These are phyloP conservation scores for Hypsizygus marmoreus DNA, from an alignment of 768 basidiomycete species.

Conservation along the genomic window DNA sequence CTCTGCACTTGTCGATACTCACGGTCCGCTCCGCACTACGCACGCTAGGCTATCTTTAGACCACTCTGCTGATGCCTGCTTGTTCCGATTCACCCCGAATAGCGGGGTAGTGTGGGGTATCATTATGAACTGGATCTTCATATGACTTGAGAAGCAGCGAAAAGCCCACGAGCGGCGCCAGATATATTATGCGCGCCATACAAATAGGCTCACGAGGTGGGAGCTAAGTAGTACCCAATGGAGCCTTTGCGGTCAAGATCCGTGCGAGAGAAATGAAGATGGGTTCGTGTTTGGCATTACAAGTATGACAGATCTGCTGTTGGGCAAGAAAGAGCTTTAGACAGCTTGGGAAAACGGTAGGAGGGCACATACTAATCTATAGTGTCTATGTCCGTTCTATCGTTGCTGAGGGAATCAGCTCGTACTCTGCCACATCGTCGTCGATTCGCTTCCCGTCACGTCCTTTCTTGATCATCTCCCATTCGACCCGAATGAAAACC, in stretches of 20 bases:
- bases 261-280: too few relatives aligned
- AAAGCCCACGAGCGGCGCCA: too few relatives aligned
- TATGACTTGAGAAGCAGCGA: too few relatives aligned
- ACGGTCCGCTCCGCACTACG: too few relatives aligned
- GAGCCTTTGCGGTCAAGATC: background rate
- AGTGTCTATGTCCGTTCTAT: constrained; percentile 17
- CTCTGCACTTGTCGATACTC: background rate
- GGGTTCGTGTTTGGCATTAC: constrained; percentile 11
- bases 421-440: constrained; percentile 40
- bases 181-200: too few relatives aligned
- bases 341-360: background rate
- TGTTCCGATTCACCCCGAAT: too few relatives aligned
- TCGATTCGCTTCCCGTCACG: constrained; percentile 34
- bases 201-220: too few relatives aligned
- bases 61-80: too few relatives aligned
- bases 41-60: too few relatives aligned
- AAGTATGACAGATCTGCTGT: constrained; percentile 10
- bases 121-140: too few relatives aligned
- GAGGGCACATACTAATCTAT: constrained; percentile 11
- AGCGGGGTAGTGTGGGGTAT: too few relatives aligned
- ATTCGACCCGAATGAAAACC: constrained; percentile 96
- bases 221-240: background rate
- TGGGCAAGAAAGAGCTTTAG: background rate
- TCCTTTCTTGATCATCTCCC: constrained; percentile 79
- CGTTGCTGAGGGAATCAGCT: constrained; percentile 39